phyloP scores from a whole-genome alignment of 495 filamentous ascomycete genomes.

The Penicillium manginii region DNA sequence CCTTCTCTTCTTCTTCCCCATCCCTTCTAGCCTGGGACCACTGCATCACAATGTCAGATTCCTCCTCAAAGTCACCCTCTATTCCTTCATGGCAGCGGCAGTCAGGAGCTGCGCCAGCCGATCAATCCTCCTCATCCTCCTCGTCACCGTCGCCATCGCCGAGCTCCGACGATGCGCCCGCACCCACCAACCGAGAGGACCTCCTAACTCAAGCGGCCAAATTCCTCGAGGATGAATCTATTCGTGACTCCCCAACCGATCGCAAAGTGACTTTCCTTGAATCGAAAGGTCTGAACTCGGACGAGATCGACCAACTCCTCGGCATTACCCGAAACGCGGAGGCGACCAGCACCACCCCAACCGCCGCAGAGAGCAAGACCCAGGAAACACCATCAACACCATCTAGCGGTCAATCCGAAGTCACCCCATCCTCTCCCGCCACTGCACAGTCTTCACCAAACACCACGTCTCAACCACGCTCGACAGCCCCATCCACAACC shows the following conservation, averaged over 20 bases:
- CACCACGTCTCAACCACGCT: slow-evolving; percentile 24
- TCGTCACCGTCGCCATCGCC: slow-evolving; percentile 34
- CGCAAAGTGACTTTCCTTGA: slow-evolving; percentile 79
- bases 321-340: slow-evolving; percentile 48
- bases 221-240: slow-evolving; percentile 81
- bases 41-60: slow-evolving; percentile 41
- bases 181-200: slow-evolving; percentile 37
- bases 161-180: slow-evolving; percentile 38
- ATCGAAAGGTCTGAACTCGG: slow-evolving; percentile 71
- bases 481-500: slow-evolving; percentile 16
- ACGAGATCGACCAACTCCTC: slow-evolving; percentile 71
- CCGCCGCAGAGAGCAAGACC: slow-evolving; percentile 23
- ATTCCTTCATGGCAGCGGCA: slow-evolving; percentile 55
- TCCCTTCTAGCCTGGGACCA: background rate
- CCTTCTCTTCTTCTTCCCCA: slow-evolving; percentile 14
- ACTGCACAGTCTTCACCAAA: slow-evolving; percentile 13
- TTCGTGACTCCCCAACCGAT: slow-evolving; percentile 68
- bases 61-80: slow-evolving; percentile 36
- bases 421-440: slow-evolving; percentile 18
- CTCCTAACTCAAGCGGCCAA: slow-evolving; percentile 71
- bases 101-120: slow-evolving; percentile 18
- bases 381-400: slow-evolving; percentile 17
- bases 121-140: slow-evolving; percentile 23
- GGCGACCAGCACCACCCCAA: slow-evolving; percentile 29
- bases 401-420: slow-evolving; percentile 19